Evolutionary conservation across 108 stramenopile genomes (phyloP), one percentile per base, ranked within the genome.

Genomic region (Parietichytrium sp.): DNA sequence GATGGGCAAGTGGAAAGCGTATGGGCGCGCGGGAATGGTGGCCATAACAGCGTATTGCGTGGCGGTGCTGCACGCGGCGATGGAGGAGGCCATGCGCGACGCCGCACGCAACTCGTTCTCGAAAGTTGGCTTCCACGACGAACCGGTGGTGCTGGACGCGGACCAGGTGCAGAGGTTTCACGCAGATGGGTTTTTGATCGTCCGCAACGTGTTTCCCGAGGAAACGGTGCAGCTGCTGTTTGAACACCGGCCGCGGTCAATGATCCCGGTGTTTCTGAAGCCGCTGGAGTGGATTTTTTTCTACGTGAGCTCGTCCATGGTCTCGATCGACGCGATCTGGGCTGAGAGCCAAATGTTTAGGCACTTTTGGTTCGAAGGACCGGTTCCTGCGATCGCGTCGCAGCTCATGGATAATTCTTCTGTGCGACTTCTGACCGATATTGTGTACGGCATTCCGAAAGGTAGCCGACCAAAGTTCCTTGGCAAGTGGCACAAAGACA

Each of bases 401-500:
- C 52, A 53, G 52, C 52, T 53, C 12, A 53, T 53, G 0, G 52
- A 29, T 7, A 53, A 53, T 29, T 7, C 25, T 8, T 27, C 52
- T 23, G 52, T 53, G 3, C 52, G 52, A 8, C 25, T 53, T 23
- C 52, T 53, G 12, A 29, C 52, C 12, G 52, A 53, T 29, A 53
- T 53, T 53, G 52, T 53, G 12, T 53, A 53, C 52, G 52, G 52
- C 2, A 53, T 53, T 15, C 52, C 52, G 2, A 23, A 29, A 1
- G 52, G 52, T 7, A n/a, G 25, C 0, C 12, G 52, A 7, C 52
- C 52, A 15, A 23, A 29, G 6, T 53, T 53, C 20, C 52, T 53
- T 1, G 52, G 52, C 52, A 53, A 53, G 52, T 53, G 52, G 52
- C 52, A 53, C 52, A 53, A 53, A 29, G 52, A 53, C 52, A 27